Conservation (phyloP, 306 rosid species). For the Fragaria vesca region DNA sequence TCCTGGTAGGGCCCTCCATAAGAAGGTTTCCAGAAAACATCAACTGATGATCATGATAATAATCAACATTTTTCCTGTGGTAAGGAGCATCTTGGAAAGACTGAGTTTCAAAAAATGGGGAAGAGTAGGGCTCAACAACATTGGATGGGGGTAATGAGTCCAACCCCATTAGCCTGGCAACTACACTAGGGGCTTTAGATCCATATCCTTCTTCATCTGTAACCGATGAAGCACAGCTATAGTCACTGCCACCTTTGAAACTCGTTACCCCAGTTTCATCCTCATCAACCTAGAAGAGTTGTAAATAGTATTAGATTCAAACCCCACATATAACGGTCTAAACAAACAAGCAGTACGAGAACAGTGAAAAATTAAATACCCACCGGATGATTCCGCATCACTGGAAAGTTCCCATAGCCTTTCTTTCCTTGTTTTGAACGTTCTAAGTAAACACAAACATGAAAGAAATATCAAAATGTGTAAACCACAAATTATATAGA, state of each 20-base stretch:
- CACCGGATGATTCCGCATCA: constrained; percentile 51
- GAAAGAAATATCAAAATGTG: constrained; percentile 11
- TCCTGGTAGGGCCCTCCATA: constrained; percentile 45
- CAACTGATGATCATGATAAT: constrained; percentile 45
- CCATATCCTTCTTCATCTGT: constrained; percentile 83
- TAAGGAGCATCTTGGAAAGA: constrained; percentile 59
- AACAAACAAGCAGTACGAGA: constrained; percentile 22
- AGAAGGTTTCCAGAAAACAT: constrained; percentile 58
- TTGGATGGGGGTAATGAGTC: constrained; percentile 72
- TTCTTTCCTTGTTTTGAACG: constrained; percentile 48
- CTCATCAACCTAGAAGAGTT: constrained; percentile 47
- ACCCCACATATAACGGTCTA: not conserved
- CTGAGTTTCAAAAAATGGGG: constrained; percentile 65
- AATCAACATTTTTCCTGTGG: constrained; percentile 47
- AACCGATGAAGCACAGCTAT: constrained; percentile 83
- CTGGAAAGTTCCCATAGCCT: constrained; percentile 45
- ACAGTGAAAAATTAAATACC: constrained; percentile 17
- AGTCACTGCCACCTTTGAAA: constrained; percentile 62
- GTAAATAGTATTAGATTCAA: constrained; percentile 14
- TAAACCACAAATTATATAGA: constrained; percentile 9
- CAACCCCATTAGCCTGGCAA: constrained; percentile 95
- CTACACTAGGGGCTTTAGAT: constrained; percentile 68
- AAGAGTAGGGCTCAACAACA: constrained; percentile 56
- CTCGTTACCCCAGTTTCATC: constrained; percentile 52
- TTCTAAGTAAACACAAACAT: constrained; percentile 37